These are phyloP conservation scores for Cystobasidium sp. DNA, from an alignment of 1,284 basidiomycete genomes.

Conservation along the genomic window DNA sequence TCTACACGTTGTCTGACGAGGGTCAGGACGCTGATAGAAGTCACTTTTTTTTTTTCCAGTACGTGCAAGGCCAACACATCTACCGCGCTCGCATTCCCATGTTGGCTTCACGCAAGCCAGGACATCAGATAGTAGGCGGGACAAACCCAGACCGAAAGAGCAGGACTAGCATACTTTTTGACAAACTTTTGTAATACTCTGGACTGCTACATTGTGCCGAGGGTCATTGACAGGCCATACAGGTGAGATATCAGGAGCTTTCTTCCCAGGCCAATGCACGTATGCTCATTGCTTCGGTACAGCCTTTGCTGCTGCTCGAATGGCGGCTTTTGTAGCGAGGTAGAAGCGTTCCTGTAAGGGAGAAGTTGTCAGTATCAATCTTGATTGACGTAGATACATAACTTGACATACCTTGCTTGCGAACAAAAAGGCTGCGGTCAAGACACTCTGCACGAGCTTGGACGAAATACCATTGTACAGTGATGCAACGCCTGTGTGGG, in stretches of 20 bases:
- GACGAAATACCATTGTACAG: slow-evolving; percentile 83
- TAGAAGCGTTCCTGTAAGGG: slow-evolving; percentile 36
- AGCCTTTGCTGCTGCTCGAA: slow-evolving; percentile 32
- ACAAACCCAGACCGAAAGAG: not conserved
- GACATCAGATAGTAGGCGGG: not conserved
- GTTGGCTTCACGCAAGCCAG: not conserved
- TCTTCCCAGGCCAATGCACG: not conserved
- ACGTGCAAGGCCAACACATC: not conserved
- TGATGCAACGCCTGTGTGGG: slow-evolving; percentile 72
- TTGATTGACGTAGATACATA: not conserved
- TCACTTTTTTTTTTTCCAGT: no score
- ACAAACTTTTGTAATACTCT: no score
- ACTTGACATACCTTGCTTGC: slow-evolving; percentile 52
- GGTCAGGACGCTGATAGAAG: no score
- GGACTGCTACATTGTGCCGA: no score
- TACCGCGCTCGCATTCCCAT: slow-evolving; percentile 4
- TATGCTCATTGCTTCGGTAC: slow-evolving; percentile 7
- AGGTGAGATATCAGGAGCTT: no score
- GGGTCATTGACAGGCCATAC: no score
- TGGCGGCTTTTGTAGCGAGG: slow-evolving; percentile 35
- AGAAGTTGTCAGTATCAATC: not conserved
- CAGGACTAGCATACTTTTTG: no score
- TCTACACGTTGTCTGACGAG: no score
- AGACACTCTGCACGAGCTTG: slow-evolving; percentile 84
- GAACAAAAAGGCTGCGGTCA: slow-evolving; percentile 54